A percentile compares a stretch with the other conserved stretches of the same genome.
Conservation (phyloP, 176 grass and related monocot species). For the Phragmites australis region DNA sequence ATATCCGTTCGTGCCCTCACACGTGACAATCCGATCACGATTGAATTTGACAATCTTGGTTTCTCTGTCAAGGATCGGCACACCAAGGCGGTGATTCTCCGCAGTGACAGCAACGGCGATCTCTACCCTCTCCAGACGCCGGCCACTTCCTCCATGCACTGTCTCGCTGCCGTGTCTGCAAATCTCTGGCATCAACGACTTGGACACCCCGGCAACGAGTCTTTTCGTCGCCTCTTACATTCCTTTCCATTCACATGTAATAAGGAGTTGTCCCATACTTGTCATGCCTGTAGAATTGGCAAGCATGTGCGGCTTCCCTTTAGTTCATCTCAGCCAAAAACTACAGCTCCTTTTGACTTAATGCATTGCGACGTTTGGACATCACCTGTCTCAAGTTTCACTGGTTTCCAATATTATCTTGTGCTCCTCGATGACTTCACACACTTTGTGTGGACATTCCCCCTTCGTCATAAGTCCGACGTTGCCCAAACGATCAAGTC, state of each 20-base stretch:
- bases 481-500: background rate
- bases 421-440: background rate
- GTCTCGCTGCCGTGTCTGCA: too few species aligned
- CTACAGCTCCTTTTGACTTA: background rate
- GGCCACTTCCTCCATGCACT: too few species aligned
- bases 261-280: background rate
- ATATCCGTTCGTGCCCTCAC: too few species aligned
- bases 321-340: fast-evolving
- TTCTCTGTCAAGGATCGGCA: background rate
- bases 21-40: too few species aligned
- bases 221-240: too few species aligned
- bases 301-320: background rate
- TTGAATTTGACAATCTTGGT: background rate
- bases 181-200: too few species aligned
- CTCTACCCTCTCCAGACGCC: background rate
- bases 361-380: too few species aligned
- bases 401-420: background rate
- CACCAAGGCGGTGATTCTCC: background rate
- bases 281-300: background rate
- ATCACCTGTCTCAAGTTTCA: background rate
- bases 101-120: background rate
- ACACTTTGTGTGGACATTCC: background rate
- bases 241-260: background rate
- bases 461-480: background rate
- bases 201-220: too few species aligned